Percentiles rank a stretch among this genome's conserved stretches.
These are phyloP conservation scores for Lavandula angustifolia DNA, from an alignment of 257 asterid species.

Conservation along the genomic window DNA sequence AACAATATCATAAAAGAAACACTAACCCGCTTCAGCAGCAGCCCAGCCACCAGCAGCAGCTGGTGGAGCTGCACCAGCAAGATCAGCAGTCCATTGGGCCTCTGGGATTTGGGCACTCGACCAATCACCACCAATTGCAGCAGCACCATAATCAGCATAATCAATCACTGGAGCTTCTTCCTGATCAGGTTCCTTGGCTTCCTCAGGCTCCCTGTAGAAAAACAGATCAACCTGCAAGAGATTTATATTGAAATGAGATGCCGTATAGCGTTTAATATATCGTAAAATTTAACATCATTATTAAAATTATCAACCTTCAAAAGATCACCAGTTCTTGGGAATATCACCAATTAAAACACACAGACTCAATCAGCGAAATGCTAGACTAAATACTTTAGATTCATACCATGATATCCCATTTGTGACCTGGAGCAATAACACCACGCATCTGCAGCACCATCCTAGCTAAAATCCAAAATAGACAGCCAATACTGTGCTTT, in stretches of 20 bases:
- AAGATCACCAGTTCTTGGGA: background rate
- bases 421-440: slow-evolving; percentile 44
- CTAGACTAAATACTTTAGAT: background rate
- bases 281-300: too few species aligned
- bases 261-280: background rate
- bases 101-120: slow-evolving; percentile 49
- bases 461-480: slow-evolving; percentile 55
- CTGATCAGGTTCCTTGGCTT: slow-evolving; percentile 46
- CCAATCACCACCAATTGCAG: slow-evolving; percentile 46
- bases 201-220: slow-evolving; percentile 49
- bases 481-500: slow-evolving; percentile 53
- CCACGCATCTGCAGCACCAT: slow-evolving; percentile 61
- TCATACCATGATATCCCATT: slow-evolving; percentile 53
- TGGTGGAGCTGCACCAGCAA: slow-evolving; percentile 28
- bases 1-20: background rate
- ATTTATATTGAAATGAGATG: background rate
- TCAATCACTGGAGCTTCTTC: slow-evolving; percentile 48
- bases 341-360: background rate
- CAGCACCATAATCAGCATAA: slow-evolving; percentile 39
- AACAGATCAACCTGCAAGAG: slow-evolving; percentile 45
- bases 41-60: slow-evolving; percentile 39
- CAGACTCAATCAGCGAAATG: background rate
- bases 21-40: slow-evolving; percentile 42
- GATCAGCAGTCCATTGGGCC: slow-evolving; percentile 43
- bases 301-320: too few species aligned